Conservation (phyloP, 2,329 filamentous ascomycete genomes). For the Penicillium sp. region DNA sequence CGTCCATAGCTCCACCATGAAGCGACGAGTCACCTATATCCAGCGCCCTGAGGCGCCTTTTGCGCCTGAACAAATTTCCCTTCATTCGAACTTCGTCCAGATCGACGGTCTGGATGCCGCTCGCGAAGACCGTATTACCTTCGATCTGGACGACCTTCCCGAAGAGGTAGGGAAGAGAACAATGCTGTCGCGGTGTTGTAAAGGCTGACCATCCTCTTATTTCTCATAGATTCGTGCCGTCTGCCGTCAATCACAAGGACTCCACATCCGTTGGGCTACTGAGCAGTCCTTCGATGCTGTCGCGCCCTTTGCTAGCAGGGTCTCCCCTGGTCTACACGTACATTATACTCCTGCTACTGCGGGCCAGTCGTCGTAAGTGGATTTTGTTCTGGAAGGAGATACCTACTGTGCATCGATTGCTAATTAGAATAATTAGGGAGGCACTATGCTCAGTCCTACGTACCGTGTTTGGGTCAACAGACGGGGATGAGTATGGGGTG, state of each 20-base stretch:
- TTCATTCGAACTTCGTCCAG: constrained; percentile 56
- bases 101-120: constrained; percentile 65
- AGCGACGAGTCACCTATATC: constrained; percentile 68
- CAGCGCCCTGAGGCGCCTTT: constrained; percentile 65
- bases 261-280: constrained; percentile 80
- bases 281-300: constrained; percentile 58
- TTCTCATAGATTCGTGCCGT: constrained; percentile 57
- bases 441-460: constrained; percentile 63
- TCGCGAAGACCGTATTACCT: constrained; percentile 77
- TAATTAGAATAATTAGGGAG: no score
- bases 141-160: constrained; percentile 73
- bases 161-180: constrained; percentile 50
- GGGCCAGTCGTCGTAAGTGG: constrained; percentile 37
- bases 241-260: constrained; percentile 65
- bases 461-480: constrained; percentile 51
- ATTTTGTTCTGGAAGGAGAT: no score
- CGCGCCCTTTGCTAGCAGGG: constrained; percentile 71
- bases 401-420: no score
- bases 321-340: constrained; percentile 79
- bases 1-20: constrained; percentile 33
- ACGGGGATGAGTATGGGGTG: constrained; percentile 35
- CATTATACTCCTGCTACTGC: constrained; percentile 65
- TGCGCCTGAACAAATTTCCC: constrained; percentile 62
- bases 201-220: background rate
- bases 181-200: background rate